Base-by-base conservation (phyloP, 495 filamentous ascomycete genomes). In the Viridothelium virens region DNA sequence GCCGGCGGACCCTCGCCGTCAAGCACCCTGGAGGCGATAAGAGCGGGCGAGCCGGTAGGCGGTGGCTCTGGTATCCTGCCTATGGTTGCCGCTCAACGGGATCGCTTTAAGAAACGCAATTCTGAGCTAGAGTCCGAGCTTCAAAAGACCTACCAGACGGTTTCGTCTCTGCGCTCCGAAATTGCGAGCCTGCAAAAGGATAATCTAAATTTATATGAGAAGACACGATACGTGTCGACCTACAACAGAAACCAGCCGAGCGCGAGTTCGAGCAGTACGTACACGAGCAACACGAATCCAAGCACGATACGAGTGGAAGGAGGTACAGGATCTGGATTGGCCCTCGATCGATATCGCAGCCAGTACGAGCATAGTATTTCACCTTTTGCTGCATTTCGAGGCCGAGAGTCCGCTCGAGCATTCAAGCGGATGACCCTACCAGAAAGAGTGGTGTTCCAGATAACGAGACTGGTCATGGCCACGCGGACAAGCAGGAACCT, bases 81-180 rank as follows among this genome's bases (percentile, higher is more conserved):
- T 36, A 99, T 99, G 94, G 88, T 99, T 65, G 95, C 94, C 61
- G 94, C 94, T 25, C 94, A 99, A 75, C 87, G 94, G 67, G 94
- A 99, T 76, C 90, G 94, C 50, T 99, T 99, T 84, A 97, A 96
- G 81, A 91, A 96, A 81, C 88, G 91, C 70, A 97, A 96, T 67
- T 77, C 87, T 1, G 90, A 97, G 73, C 85, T 99, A 53, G 95
- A 97, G 75, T 85, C 90, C 61, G 92, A 97, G 71, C 81, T 97
- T 25, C 90, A 90, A 6, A 91, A 94, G 66, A 79, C 82, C 63
- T 90, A 97, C 73, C 84, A 81, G 47, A 88, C 85, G 0, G 87
- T 97, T 36, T 92, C 93, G 33, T 88, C 91, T 10, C 81, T 97
- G 38, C 87, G 95, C 16, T 90, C 93, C 67, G 94, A 99, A 72